Percentiles rank a stretch among this genome's conserved stretches.
These are phyloP conservation scores for Euryodendron excelsum DNA, from an alignment of 148 eudicot genomes.

Conservation along the genomic window DNA sequence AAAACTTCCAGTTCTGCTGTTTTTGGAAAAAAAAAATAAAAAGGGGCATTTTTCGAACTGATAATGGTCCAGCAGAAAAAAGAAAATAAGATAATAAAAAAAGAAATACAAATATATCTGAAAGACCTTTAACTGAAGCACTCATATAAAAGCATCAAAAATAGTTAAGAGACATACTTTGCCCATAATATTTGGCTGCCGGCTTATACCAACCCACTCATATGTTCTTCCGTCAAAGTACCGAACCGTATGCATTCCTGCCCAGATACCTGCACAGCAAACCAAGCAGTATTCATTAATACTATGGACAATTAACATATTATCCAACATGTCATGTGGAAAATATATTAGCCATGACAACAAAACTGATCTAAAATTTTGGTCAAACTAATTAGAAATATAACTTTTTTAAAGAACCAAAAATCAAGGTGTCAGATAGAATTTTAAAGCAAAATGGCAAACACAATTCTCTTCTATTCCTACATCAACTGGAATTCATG, in stretches of 20 bases:
- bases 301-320: background rate
- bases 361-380: too few species aligned
- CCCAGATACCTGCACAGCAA: slow-evolving; percentile 80
- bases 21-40: background rate
- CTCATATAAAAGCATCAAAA: slow-evolving; percentile 3
- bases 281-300: background rate
- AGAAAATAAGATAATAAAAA: background rate
- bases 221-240: slow-evolving; percentile 96
- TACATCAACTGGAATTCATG: too few species aligned
- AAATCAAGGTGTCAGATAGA: background rate
- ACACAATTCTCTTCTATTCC: background rate
- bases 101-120: background rate
- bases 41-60: background rate
- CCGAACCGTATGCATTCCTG: slow-evolving; percentile 96
- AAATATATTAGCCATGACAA: too few species aligned
- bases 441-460: background rate
- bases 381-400: background rate
- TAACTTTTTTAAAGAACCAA: background rate
- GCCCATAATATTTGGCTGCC: slow-evolving; percentile 90
- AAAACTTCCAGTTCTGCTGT: background rate
- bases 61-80: background rate
- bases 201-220: slow-evolving; percentile 98
- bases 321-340: background rate
- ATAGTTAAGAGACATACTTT: slow-evolving; percentile 48
- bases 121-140: background rate